phyloP scores from a whole-genome alignment of 1,284 basidiomycete species.

The Psilocybe mexicana region DNA sequence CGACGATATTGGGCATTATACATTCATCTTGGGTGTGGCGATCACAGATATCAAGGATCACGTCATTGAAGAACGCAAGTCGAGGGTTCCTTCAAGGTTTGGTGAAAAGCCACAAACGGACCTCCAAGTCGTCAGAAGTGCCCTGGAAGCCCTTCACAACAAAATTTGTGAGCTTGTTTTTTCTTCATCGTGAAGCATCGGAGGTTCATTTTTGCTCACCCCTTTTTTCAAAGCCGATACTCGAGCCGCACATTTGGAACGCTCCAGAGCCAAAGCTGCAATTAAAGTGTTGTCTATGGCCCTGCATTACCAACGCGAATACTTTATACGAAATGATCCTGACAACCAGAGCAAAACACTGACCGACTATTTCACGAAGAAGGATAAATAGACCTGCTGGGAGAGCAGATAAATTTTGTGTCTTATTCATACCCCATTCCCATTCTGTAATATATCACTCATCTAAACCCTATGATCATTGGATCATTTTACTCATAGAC shows the following conservation, averaged over 20 bases:
- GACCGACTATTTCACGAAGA: conserved; percentile 24
- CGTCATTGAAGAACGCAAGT: conserved; percentile 43
- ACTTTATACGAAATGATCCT: conserved; percentile 24
- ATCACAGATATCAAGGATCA: conserved; percentile 60
- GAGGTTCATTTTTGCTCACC: neutral
- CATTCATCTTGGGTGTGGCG: conserved; percentile 55
- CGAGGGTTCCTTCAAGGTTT: conserved; percentile 23
- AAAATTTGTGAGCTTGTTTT: conserved; percentile 53
- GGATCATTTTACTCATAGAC: too few relatives aligned
- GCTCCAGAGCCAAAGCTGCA: conserved; percentile 66
- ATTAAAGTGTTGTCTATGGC: conserved; percentile 63
- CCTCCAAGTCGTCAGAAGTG: conserved; percentile 46
- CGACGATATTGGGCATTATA: conserved; percentile 52
- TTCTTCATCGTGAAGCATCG: neutral
- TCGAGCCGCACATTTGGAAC: conserved; percentile 69
- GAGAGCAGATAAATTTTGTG: neutral
- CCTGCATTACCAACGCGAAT: conserved; percentile 58
- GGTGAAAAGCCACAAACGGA: conserved; percentile 37
- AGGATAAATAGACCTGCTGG: conserved; percentile 8
- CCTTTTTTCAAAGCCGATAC: conserved; percentile 53
- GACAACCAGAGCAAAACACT: conserved; percentile 17
- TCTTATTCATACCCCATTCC: neutral
- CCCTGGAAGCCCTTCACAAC: conserved; percentile 55
- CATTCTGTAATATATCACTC: neutral
- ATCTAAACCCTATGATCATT: too few relatives aligned